Evolutionary conservation across 2,329 filamentous ascomycete genomes (phyloP), one percentile per base, ranked within the genome.

Genomic region (Arthroderma sp.): DNA sequence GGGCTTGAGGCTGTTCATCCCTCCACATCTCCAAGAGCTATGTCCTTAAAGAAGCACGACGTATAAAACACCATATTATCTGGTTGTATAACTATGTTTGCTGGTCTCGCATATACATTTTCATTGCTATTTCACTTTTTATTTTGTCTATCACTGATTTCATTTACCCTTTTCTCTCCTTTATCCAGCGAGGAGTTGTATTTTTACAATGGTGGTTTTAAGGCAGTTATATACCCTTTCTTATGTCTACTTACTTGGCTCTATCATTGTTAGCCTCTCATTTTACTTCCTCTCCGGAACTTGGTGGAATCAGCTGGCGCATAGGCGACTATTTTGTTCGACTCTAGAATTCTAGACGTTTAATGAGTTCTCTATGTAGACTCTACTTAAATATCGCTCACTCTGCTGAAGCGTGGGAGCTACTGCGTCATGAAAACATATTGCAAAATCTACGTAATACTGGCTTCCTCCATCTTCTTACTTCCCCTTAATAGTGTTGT

Each of bases 1-100:
- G 66, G 71, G 74, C 67, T 55, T 74, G 56, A 67, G n/a, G n/a
- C 23, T 33, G 4, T 13, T 33, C 33, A 31, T 31, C 28, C 23
- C n/a, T n/a, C 2, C 39, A 4, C 17, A 19, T 4, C 39, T 21
- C 17, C 17, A 2, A 3, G 5, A 43, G 39, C 39, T 19, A n/a
- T 43, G n/a, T 5, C n/a, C 15, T 1, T 17, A 19, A 2, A 43
- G 39, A 43, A 43, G 11, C 4, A 17, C 19, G 17, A 13, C 39
- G 9, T 19, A 43, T 43, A 37, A 13, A 11, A 37, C 9, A 37
- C 35, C 35, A 37, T 37, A 37, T 9, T 15, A 37, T 3, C 35
- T 13, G 35, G 35, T 3, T 37, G 35, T 37, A 37, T 9, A 5
- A 15, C 35, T 15, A 37, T 37, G 13, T 37, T 33, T 15, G 35